Evolutionary conservation across 768 basidiomycete genomes (phyloP).

Genomic region (Auriscalpium microsporum): DNA sequence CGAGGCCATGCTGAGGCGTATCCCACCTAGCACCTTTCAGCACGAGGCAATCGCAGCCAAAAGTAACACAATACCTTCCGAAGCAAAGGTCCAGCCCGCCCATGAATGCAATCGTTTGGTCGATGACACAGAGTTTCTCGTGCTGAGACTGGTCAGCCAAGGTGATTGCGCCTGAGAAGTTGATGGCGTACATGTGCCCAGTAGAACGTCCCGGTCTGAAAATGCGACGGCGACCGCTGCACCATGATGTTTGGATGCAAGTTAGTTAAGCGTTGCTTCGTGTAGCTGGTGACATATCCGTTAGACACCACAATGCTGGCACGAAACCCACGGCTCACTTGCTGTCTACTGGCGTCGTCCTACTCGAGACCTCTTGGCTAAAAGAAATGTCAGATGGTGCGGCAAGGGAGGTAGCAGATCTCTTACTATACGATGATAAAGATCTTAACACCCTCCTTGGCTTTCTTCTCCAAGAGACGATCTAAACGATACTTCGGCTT

Average conservation of each 20-base stretch:
- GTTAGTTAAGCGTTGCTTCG: conserved; percentile 71
- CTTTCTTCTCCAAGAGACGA: conserved; percentile 78
- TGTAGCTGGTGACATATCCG: conserved; percentile 44
- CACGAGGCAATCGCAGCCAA: conserved; percentile 3
- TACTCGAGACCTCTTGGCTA: conserved; percentile 91
- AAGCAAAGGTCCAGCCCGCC: conserved; percentile 94
- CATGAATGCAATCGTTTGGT: conserved; percentile 97
- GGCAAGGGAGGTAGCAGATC: neutral
- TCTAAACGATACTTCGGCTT: conserved; percentile 86
- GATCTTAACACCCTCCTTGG: conserved; percentile 92
- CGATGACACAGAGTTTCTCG: conserved; percentile 96
- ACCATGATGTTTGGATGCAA: conserved; percentile 93
- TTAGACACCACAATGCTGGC: too few relatives aligned
- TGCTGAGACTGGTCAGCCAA: conserved; percentile 44
- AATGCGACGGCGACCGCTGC: conserved; percentile 95
- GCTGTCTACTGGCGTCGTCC: conserved; percentile 92
- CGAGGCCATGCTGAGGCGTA: conserved; percentile 84
- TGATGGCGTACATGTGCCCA: conserved; percentile 83
- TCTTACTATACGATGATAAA: conserved; percentile 89
- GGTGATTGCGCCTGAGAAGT: neutral
- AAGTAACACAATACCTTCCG: conserved; percentile 43
- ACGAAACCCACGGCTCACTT: conserved; percentile 39
- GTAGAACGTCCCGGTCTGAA: conserved; percentile 94
- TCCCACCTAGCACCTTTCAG: conserved; percentile 63
- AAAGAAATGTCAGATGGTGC: neutral